Evolutionary conservation across 352 stramenopile species (phyloP), one percentile per base, ranked within the genome.

Genomic region (Phytophthora palmivora): DNA sequence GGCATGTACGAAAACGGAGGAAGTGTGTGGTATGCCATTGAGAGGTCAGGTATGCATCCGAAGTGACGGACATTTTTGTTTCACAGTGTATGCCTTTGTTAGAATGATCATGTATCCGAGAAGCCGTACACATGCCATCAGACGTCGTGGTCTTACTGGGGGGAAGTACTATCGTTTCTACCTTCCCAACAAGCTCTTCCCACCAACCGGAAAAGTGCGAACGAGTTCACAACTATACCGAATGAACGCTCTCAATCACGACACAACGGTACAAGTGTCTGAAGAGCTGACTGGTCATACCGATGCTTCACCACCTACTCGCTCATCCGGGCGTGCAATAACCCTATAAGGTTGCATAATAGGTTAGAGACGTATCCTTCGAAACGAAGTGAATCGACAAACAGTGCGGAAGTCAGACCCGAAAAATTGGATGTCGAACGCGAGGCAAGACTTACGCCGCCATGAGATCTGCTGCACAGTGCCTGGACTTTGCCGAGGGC

Each of bases 121-220:
- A 24, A 49, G 34, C 15, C 42, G 11, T 53, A 34, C 14, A 53
- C 37, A 24, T 63, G 54, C 14, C 26, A 24, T 6, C 21, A 63
- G 6, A 5, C 28, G 11, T 55, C 44, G 0, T 63, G 54, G 53
- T 54, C 53, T 3, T 62, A 42, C 18, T 58, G 50, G 38, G 50
- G n/a, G 49, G 38, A 58, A 58, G 28, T 49, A 49, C 26, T 38
- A 49, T 22, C 42, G 34, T 1, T 55, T 41, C 33, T 63, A 63
- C 33, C 26, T 62, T 30, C 44, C 43, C 14, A 21, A 11, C 1
- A 44, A 55, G 24, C 8, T 63, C 2, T 49, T 63, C 18, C 24
- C 38, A 1, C 2, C 14, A 12, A 47, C 19, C 37, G 50, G 50
- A 34, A 4, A 58, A 49, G 11, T 58, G 14, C 37, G 18, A 6